Conservation (phyloP, 768 basidiomycete genomes). For the Amanita rimosa region DNA sequence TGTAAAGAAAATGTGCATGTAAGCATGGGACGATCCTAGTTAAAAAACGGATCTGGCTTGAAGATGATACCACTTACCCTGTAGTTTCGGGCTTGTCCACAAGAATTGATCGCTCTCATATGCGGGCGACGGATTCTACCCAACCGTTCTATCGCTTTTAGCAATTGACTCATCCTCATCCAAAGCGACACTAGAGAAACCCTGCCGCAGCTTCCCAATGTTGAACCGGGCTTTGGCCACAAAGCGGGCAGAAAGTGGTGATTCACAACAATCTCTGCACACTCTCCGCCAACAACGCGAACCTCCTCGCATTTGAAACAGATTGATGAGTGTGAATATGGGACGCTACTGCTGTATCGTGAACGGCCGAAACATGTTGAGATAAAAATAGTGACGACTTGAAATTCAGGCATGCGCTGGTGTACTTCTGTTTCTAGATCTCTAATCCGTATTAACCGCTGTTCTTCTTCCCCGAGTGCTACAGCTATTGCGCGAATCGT, state of each 20-base stretch:
- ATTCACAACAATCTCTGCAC: slow-evolving; percentile 70
- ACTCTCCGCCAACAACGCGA: slow-evolving; percentile 63
- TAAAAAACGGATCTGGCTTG: neutral
- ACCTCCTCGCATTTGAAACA: slow-evolving; percentile 23
- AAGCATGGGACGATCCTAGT: slow-evolving; percentile 44
- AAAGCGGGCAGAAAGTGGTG: slow-evolving; percentile 64
- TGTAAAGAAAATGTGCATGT: slow-evolving; percentile 63
- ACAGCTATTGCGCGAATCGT: slow-evolving; percentile 35
- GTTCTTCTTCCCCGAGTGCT: slow-evolving; percentile 56
- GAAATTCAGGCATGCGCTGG: slow-evolving; percentile 74
- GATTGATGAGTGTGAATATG: slow-evolving; percentile 5
- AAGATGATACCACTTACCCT: neutral
- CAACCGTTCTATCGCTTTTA: slow-evolving; percentile 19
- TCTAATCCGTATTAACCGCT: slow-evolving; percentile 54
- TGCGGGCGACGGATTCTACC: slow-evolving; percentile 62
- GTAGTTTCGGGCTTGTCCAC: slow-evolving; percentile 63
- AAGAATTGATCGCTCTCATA: slow-evolving; percentile 72
- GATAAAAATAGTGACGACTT: slow-evolving; percentile 78
- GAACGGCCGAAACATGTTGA: too few relatives aligned
- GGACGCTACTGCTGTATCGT: neutral
- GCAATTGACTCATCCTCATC: slow-evolving; percentile 3
- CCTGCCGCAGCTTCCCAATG: slow-evolving; percentile 63
- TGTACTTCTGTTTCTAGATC: slow-evolving; percentile 74
- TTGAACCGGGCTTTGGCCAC: slow-evolving; percentile 80
- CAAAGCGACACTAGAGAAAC: slow-evolving; percentile 17